Evolutionary conservation across 202 grass and related monocot species (phyloP), one percentile per base, ranked within the genome.

Genomic region (Musa balbisiana): DNA sequence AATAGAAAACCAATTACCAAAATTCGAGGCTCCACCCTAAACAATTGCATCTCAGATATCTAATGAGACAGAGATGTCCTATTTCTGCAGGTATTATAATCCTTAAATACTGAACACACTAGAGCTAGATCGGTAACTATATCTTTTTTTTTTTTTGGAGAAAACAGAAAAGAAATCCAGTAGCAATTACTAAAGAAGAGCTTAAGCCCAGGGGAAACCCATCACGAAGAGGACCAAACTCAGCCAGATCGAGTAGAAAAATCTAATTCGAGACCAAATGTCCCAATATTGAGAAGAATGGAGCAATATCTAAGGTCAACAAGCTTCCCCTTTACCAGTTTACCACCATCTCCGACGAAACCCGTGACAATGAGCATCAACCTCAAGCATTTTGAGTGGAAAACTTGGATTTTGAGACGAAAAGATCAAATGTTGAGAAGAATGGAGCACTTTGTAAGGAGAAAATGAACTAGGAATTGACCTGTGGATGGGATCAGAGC

Each of bases 401-500:
- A 69, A 70, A 50, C 19, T n/a, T 52, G 17, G 51, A 72, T 72
- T 13, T 72, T 52, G 15, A 43, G 8, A 16, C 25, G 11, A n/a
- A 75, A 49, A 62, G 5, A 21, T 73, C 52, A 24, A 73, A 56
- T 9, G 5, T 55, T 73, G 52, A 43, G 73, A 56, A 27, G 15
- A 58, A 29, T 60, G 13, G 25, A 74, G 22, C 10, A 23, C 8
- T 8, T 17, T 0, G 17, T 12, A 51, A 33, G 11, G 33, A 33
- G 29, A 50, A 21, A 63, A 12, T 13, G 52, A 8, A 52, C 16
- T 11, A 10, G 53, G 53, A 70, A 79, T 58, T 62, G 22, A 80
- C 78, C 78, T 80, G 78, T 73, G 21, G 72, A 54, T 16, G 69
- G 16, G 14, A 51, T 53, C 23, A 73, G 22, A 52, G 69, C 27